Conservation (phyloP, 495 filamentous ascomycete species). For the Pyrenula massariospora region DNA sequence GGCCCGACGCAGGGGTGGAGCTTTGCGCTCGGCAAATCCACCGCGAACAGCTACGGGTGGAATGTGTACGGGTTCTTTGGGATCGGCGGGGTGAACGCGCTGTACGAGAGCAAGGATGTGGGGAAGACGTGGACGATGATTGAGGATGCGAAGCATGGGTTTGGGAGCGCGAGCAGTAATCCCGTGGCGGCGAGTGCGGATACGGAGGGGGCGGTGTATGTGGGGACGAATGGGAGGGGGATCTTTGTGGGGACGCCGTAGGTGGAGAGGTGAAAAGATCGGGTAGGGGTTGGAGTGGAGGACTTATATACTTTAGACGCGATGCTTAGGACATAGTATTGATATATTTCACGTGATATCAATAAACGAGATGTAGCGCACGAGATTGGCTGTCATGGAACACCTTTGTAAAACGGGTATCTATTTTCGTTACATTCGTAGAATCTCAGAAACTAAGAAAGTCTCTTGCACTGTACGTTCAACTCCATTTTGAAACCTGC, state of each 20-base stretch:
- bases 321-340: too few species aligned
- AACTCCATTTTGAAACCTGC: too few species aligned
- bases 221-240: slow-evolving; percentile 47
- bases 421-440: too few species aligned
- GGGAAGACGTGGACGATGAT: slow-evolving; percentile 39
- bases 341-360: too few species aligned
- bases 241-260: slow-evolving; percentile 29
- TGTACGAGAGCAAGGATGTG: slow-evolving; percentile 36
- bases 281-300: too few species aligned
- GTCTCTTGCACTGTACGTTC: too few species aligned
- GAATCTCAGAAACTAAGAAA: too few species aligned
- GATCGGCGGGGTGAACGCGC: slow-evolving; percentile 25
- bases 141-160: slow-evolving; percentile 36
- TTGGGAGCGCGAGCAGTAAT: slow-evolving; percentile 33
- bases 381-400: too few species aligned
- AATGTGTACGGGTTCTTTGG: slow-evolving; percentile 36
- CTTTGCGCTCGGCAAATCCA: slow-evolving; percentile 26
- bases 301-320: too few species aligned
- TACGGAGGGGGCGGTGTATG: slow-evolving; percentile 35
- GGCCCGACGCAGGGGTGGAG: slow-evolving; percentile 25
- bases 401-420: too few species aligned
- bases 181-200: slow-evolving; percentile 34
- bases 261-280: too few species aligned
- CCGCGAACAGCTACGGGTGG: slow-evolving; percentile 20
- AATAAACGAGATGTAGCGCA: too few species aligned